A percentile compares a stretch with the other conserved stretches of the same genome.
Conservation (phyloP, 202 grass and related monocot genomes). For the Schoenoplectus tabernaemontani region DNA sequence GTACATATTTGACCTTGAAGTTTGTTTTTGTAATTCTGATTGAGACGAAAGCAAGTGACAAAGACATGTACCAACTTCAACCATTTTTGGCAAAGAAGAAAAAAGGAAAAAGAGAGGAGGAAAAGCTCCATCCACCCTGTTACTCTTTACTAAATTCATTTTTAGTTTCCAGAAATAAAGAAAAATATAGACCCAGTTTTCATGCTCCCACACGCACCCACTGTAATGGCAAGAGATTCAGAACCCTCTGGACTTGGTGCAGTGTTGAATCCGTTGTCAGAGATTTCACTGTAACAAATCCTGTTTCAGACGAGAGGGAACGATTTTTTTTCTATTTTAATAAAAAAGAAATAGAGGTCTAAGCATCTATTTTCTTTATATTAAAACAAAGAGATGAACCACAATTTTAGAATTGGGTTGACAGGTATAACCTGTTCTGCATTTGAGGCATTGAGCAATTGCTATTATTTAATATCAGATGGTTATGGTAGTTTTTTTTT, state of each 20-base stretch:
- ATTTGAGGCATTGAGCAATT: background rate
- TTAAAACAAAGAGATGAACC: background rate
- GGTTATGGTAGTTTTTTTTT: background rate
- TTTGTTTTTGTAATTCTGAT: background rate
- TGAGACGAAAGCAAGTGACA: constrained; percentile 11
- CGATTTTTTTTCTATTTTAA: background rate
- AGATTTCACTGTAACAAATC: background rate
- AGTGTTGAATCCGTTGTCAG: background rate
- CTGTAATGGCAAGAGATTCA: background rate
- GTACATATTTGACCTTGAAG: background rate
- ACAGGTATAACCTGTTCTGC: background rate
- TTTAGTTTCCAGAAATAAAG: background rate
- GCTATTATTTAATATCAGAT: background rate
- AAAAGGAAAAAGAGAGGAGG: background rate
- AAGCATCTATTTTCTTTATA: no score
- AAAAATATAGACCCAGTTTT: background rate
- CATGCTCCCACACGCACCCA: background rate
- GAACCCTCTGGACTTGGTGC: no score
- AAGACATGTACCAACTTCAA: background rate
- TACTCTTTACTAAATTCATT: background rate
- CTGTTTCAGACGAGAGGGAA: background rate
- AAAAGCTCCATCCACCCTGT: background rate
- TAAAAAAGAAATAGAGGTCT: no score
- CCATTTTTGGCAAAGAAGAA: background rate
- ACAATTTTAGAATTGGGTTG: background rate